A percentile compares a stretch with the other conserved stretches of the same genome.
phyloP scores from a whole-genome alignment of 805 yeast genomes.

The Kazachstania viticola region DNA sequence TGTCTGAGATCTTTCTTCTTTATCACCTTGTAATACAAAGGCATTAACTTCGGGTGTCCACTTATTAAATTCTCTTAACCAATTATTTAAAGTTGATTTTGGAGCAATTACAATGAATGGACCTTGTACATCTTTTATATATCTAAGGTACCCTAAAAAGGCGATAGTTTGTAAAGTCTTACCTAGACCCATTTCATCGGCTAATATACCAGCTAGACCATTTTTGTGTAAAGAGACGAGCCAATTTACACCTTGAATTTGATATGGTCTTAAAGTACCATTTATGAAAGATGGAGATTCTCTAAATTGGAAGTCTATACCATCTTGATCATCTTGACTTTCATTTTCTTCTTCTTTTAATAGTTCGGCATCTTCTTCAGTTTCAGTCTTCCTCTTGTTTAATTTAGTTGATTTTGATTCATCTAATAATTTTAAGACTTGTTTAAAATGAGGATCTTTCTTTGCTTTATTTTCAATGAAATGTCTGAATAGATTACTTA shows the following conservation, averaged over 20 bases:
- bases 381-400: constrained; percentile 59
- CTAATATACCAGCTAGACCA: constrained; percentile 62
- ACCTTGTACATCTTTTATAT: constrained; percentile 46
- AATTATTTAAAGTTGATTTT: constrained; percentile 68
- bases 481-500: constrained; percentile 56
- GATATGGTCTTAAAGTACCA: constrained; percentile 62
- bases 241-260: constrained; percentile 77
- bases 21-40: constrained; percentile 62
- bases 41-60: constrained; percentile 77
- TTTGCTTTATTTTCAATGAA: constrained; percentile 55
- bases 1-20: constrained; percentile 50
- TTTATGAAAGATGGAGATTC: constrained; percentile 70
- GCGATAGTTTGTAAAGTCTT: constrained; percentile 74
- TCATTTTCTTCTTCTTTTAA: constrained; percentile 33
- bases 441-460: constrained; percentile 44
- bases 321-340: constrained; percentile 10
- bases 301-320: constrained; percentile 40
- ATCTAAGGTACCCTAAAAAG: constrained; percentile 60
- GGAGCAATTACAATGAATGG: constrained; percentile 73
- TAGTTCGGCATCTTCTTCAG: constrained; percentile 69
- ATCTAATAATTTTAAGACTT: constrained; percentile 36
- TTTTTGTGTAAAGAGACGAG: constrained; percentile 57
- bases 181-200: constrained; percentile 83
- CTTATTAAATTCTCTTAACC: constrained; percentile 64
- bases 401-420: constrained; percentile 6